Evolutionary conservation across 1,284 basidiomycete genomes (phyloP).

Genomic region (Marasmius oreades): DNA sequence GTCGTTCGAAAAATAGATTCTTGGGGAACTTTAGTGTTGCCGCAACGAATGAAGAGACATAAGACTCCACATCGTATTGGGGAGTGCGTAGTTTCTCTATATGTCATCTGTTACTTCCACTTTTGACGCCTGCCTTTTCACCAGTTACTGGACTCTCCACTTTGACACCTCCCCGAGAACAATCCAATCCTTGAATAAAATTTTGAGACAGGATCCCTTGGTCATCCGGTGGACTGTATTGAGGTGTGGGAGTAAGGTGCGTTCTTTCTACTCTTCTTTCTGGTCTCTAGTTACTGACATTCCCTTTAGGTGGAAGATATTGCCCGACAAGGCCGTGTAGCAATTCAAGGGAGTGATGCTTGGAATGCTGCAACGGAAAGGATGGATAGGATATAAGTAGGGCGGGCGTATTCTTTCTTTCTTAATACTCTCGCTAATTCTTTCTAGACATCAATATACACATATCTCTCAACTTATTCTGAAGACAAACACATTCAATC

Average conservation of each 20-base stretch:
- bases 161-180: slow-evolving; percentile 82
- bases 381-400: not conserved
- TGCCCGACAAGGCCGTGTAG: slow-evolving; percentile 36
- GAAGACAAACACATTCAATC: no score
- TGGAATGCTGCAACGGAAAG: slow-evolving; percentile 6
- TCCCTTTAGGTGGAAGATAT: slow-evolving; percentile 45
- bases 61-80: slow-evolving; percentile 60
- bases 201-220: slow-evolving; percentile 75
- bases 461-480: no score
- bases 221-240: slow-evolving; percentile 82
- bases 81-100: slow-evolving; percentile 62
- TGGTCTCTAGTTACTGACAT: not conserved
- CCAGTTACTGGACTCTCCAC: slow-evolving; percentile 86
- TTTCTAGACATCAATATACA: no score
- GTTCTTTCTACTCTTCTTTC: not conserved
- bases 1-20: slow-evolving; percentile 78
- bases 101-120: not conserved
- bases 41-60: slow-evolving; percentile 75
- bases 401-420: no score
- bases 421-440: no score
- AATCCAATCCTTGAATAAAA: slow-evolving; percentile 57
- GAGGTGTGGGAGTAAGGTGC: slow-evolving; percentile 70
- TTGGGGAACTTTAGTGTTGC: slow-evolving; percentile 71
- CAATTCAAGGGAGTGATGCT: slow-evolving; percentile 17
- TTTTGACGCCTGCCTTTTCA: not conserved